phyloP scores from a whole-genome alignment of 495 filamentous ascomycete genomes.

The Penicillium daleae region DNA sequence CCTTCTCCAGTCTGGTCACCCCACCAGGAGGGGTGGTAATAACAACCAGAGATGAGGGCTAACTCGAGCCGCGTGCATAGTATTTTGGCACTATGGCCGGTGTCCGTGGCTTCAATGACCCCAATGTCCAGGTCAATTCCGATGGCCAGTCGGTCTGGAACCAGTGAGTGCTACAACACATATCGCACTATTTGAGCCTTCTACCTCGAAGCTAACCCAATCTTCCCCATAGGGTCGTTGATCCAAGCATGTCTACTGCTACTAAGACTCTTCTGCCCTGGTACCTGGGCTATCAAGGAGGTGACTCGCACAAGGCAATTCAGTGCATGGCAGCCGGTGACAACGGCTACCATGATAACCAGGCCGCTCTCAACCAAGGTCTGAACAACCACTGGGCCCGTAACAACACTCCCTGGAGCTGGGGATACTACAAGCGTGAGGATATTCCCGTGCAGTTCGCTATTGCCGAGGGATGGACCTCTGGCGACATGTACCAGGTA shows the following conservation, averaged over 20 bases:
- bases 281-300: conserved; percentile 56
- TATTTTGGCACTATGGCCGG: conserved; percentile 62
- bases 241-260: conserved; percentile 25
- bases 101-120: conserved; percentile 59
- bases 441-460: conserved; percentile 59
- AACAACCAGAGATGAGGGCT: conserved; percentile 3
- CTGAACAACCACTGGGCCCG: conserved; percentile 57
- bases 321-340: conserved; percentile 58
- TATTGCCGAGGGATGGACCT: conserved; percentile 57
- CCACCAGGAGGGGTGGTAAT: background rate
- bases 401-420: conserved; percentile 58
- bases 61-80: conserved; percentile 18
- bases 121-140: conserved; percentile 57
- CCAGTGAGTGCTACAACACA: conserved; percentile 39
- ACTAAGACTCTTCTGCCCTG: conserved; percentile 51
- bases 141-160: conserved; percentile 51
- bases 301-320: conserved; percentile 50
- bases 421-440: conserved; percentile 51
- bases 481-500: conserved; percentile 61
- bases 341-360: conserved; percentile 56
- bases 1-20: background rate
- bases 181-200: no score
- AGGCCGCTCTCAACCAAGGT: conserved; percentile 52
- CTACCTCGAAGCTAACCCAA: background rate
- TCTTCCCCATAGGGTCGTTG: conserved; percentile 20